These are phyloP conservation scores for Colletotrichum musicola DNA, from an alignment of 2,329 filamentous ascomycete genomes.

Conservation along the genomic window DNA sequence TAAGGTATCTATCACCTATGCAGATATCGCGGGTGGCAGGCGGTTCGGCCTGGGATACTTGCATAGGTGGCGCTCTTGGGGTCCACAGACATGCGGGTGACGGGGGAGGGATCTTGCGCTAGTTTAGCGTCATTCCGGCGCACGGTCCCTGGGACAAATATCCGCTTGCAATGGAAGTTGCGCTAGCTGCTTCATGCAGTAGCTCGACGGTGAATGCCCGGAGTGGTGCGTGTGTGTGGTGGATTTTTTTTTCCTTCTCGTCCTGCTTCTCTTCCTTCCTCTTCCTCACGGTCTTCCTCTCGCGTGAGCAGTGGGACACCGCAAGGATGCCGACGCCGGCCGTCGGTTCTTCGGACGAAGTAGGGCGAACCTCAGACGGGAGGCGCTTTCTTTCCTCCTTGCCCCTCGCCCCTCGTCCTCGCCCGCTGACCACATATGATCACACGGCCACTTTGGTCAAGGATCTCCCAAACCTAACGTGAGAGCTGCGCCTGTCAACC, in stretches of 20 bases:
- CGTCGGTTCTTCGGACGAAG: conserved; percentile 35
- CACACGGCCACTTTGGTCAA: conserved; percentile 23
- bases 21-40: conserved; percentile 1
- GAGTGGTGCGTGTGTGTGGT: conserved; percentile 5
- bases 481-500: conserved; percentile 22
- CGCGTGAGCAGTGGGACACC: neutral
- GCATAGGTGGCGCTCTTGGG: conserved; percentile 20
- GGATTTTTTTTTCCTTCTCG: conserved; percentile 1
- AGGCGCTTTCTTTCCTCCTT: neutral
- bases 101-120: conserved; percentile 33
- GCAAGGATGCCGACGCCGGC: conserved; percentile 13
- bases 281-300: neutral
- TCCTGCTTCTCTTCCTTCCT: neutral
- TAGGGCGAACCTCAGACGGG: conserved; percentile 19
- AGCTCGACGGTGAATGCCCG: conserved; percentile 29
- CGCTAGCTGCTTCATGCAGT: conserved; percentile 32
- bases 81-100: conserved; percentile 25
- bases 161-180: conserved; percentile 20
- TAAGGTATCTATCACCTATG: conserved; percentile 7
- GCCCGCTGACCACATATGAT: conserved; percentile 20
- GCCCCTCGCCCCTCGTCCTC: neutral
- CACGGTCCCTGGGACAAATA: conserved; percentile 26
- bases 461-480: conserved; percentile 15
- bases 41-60: conserved; percentile 13
- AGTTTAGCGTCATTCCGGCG: conserved; percentile 22